Conservation (phyloP, 495 filamentous ascomycete species). For the Aspergillus coremiiformis region DNA sequence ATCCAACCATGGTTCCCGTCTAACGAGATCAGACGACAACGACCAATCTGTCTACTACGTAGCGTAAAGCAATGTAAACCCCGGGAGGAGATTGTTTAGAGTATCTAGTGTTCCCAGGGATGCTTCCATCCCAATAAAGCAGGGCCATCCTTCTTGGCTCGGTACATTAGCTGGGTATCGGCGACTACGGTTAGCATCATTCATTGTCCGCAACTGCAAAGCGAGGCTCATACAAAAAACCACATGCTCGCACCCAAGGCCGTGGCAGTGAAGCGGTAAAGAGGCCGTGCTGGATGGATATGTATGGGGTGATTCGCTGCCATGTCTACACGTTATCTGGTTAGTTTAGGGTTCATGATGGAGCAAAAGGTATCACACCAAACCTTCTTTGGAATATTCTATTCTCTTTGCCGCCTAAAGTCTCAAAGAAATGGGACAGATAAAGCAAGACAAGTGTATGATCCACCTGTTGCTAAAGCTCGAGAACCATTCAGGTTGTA, state of each 20-base stretch:
- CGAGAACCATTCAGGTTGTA: neutral
- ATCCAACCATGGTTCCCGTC: too few relatives aligned
- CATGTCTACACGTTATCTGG: slow-evolving; percentile 32
- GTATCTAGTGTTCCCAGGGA: slow-evolving; percentile 90
- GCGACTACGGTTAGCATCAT: slow-evolving; percentile 14
- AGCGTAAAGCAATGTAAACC: neutral
- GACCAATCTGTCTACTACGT: too few relatives aligned
- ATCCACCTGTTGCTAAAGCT: neutral
- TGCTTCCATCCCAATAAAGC: slow-evolving; percentile 91
- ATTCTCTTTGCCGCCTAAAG: neutral
- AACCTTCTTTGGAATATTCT: neutral
- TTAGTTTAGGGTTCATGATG: neutral
- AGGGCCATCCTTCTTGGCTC: slow-evolving; percentile 87
- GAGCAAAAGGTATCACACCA: neutral
- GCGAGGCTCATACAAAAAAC: slow-evolving; percentile 82
- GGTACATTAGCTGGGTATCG: slow-evolving; percentile 73
- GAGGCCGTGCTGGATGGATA: slow-evolving; percentile 59
- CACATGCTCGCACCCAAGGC: slow-evolving; percentile 93
- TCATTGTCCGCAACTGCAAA: neutral
- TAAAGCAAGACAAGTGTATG: neutral
- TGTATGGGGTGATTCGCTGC: slow-evolving; percentile 64
- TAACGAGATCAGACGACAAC: too few relatives aligned
- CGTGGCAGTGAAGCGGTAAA: slow-evolving; percentile 81
- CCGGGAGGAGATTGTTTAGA: neutral
- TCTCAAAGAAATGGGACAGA: neutral